Evolutionary conservation across 495 filamentous ascomycete genomes (phyloP).

Genomic region (Penicillium goetzii): DNA sequence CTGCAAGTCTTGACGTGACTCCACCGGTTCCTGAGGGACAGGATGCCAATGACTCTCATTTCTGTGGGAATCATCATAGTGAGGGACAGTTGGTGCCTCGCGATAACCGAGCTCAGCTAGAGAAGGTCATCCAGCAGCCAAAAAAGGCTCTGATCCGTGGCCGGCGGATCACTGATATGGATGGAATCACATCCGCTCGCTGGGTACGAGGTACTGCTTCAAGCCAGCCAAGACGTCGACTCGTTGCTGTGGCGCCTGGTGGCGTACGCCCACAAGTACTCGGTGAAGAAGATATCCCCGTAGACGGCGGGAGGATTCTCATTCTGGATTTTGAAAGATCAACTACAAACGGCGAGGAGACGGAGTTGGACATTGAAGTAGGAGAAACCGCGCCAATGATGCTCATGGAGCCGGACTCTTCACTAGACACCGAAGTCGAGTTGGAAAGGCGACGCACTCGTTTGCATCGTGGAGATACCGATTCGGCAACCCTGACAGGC

Average conservation of each 20-base stretch:
- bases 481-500: constrained; percentile 23
- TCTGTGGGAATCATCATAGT: constrained; percentile 29
- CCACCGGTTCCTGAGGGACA: constrained; percentile 24
- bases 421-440: constrained; percentile 80
- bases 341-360: constrained; percentile 54
- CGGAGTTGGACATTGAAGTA: constrained; percentile 71
- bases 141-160: constrained; percentile 42
- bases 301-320: constrained; percentile 81
- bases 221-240: constrained; percentile 39
- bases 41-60: constrained; percentile 11
- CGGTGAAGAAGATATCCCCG: constrained; percentile 75
- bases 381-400: constrained; percentile 70
- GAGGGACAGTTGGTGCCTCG: constrained; percentile 16
- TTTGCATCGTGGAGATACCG: constrained; percentile 39
- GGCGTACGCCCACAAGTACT: constrained; percentile 63
- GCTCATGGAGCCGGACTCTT: constrained; percentile 73
- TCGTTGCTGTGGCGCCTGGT: constrained; percentile 77
- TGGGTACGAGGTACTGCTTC: constrained; percentile 41
- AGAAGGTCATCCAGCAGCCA: constrained; percentile 39
- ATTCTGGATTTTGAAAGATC: constrained; percentile 75
- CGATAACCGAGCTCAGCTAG: constrained; percentile 39
- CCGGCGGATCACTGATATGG: constrained; percentile 45
- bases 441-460: constrained; percentile 74
- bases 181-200: constrained; percentile 46
- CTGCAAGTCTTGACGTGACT: constrained; percentile 67